Conservation (phyloP, 441 rosid species). For the Jatropha multifida region DNA sequence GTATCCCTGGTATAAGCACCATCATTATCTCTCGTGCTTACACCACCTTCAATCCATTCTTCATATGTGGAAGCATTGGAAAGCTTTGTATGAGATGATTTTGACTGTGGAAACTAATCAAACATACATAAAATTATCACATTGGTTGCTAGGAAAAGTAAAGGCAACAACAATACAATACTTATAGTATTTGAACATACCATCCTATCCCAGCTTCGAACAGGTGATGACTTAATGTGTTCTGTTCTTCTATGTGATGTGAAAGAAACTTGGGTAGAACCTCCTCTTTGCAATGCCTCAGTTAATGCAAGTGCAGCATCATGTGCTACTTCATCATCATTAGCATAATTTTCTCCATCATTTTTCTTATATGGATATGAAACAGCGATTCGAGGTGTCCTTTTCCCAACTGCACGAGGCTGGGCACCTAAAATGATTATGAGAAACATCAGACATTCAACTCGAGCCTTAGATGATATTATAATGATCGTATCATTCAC, state of each 20-base stretch:
- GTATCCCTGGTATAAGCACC: conserved; percentile 42
- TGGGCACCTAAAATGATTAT: conserved; percentile 50
- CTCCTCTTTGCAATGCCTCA: conserved; percentile 60
- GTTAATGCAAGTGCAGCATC: conserved; percentile 68
- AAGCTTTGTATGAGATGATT: conserved; percentile 41
- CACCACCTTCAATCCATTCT: conserved; percentile 43
- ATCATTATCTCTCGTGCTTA: conserved; percentile 38
- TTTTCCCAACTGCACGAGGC: conserved; percentile 78
- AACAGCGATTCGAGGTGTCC: conserved; percentile 91
- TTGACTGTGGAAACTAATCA: conserved; percentile 41
- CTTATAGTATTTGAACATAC: conserved; percentile 34
- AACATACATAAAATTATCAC: conserved; percentile 14
- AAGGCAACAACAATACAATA: conserved; percentile 11
- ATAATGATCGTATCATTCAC: not conserved
- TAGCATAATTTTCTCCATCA: conserved; percentile 46
- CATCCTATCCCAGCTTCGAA: conserved; percentile 55
- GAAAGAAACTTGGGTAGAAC: conserved; percentile 56
- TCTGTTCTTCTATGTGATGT: conserved; percentile 39
- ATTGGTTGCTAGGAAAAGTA: conserved; percentile 2
- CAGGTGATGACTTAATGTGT: conserved; percentile 44
- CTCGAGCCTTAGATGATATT: conserved; percentile 11
- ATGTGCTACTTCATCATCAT: conserved; percentile 59
- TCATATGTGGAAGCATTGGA: conserved; percentile 41
- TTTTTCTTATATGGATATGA: conserved; percentile 42
- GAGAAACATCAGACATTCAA: conserved; percentile 21